phyloP scores from a whole-genome alignment of 2,329 filamentous ascomycete species.

The Cytospora leucostoma region DNA sequence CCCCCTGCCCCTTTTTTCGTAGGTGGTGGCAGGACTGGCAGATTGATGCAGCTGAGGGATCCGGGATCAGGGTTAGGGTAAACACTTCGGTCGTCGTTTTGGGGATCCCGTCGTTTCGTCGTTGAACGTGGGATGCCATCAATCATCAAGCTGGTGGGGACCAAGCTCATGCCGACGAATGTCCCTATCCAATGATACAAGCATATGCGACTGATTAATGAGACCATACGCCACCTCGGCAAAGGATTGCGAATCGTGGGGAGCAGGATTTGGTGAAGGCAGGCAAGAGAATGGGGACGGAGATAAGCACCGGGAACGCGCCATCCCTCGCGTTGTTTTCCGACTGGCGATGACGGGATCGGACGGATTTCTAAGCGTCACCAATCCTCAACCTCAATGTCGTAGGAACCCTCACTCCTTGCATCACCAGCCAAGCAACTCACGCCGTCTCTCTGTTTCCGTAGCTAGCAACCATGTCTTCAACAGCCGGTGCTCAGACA shows the following conservation, averaged over 20 bases:
- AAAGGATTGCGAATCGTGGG: conserved; percentile 20
- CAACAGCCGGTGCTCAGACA: conserved; percentile 19
- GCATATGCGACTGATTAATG: not conserved
- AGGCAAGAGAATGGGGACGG: conserved; percentile 6
- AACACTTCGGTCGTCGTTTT: too few relatives aligned
- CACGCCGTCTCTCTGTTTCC: not conserved
- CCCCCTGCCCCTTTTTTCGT: too few relatives aligned
- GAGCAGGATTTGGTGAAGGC: not conserved
- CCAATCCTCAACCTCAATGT: conserved; percentile 3
- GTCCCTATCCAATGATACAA: not conserved
- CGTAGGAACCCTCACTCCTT: not conserved
- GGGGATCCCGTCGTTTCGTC: too few relatives aligned
- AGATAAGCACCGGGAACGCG: conserved; percentile 19
- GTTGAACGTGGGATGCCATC: too few relatives aligned
- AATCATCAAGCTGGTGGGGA: too few relatives aligned
- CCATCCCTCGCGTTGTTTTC: conserved; percentile 4
- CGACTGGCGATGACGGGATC: not conserved
- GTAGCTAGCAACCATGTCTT: conserved; percentile 12
- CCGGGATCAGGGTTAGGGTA: too few relatives aligned
- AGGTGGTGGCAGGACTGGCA: too few relatives aligned
- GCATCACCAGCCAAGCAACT: not conserved
- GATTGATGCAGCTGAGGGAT: too few relatives aligned
- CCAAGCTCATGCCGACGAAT: not conserved
- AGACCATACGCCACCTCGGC: conserved; percentile 20
- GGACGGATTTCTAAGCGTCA: conserved; percentile 27